These are phyloP conservation scores for Fusarium sororula DNA, from an alignment of 2,329 filamentous ascomycete species.

Conservation along the genomic window DNA sequence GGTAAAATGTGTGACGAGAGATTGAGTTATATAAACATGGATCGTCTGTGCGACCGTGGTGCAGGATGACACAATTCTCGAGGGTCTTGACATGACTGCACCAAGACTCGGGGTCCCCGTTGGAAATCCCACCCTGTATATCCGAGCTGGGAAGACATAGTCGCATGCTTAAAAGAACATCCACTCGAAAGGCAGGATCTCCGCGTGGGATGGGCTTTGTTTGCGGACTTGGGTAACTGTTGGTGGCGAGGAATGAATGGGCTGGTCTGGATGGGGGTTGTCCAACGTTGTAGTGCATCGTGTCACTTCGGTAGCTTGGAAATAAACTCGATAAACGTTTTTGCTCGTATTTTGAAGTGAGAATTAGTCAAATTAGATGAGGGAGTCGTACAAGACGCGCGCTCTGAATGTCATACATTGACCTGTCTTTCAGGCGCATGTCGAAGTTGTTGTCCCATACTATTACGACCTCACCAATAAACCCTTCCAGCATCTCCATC, in stretches of 20 bases:
- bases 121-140: not conserved
- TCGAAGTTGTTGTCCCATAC: fast-evolving
- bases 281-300: not conserved
- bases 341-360: fast-evolving
- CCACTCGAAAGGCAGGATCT: fast-evolving
- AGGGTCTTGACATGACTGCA: not conserved
- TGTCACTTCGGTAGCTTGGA: not conserved
- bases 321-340: fast-evolving
- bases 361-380: fast-evolving
- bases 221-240: not conserved
- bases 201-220: not conserved
- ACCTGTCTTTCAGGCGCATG: fast-evolving
- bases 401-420: fast-evolving
- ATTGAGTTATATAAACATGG: conserved; percentile 9
- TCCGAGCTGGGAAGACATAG: not conserved
- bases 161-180: not conserved
- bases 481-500: fast-evolving
- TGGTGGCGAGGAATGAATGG: not conserved
- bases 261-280: not conserved
- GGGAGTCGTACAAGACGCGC: not conserved
- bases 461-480: not conserved
- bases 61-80: conserved; percentile 16
- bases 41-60: not conserved
- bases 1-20: not conserved
- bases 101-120: not conserved